Evolutionary conservation across 768 basidiomycete genomes (phyloP).

Genomic region (Mrakia hoshinonis): DNA sequence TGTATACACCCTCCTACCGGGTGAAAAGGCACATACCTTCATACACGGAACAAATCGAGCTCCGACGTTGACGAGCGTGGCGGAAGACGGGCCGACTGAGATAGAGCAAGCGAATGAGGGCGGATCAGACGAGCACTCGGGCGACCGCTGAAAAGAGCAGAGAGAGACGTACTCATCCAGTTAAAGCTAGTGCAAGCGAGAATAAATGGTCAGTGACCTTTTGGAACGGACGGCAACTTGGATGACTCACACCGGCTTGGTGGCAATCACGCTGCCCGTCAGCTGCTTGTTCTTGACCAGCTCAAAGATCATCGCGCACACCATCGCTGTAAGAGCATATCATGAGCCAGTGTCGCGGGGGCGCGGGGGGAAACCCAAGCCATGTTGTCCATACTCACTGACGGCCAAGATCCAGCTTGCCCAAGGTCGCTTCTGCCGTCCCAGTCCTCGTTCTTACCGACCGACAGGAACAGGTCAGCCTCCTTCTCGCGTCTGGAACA

Average conservation of each 20-base stretch:
- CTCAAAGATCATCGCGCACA: conserved; percentile 16
- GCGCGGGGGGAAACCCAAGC: neutral
- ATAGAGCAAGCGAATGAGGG: neutral
- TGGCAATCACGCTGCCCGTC: conserved; percentile 22
- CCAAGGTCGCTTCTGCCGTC: conserved; percentile 22
- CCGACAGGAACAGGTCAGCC: neutral
- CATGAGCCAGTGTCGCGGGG: too few species aligned
- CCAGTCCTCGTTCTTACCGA: conserved; percentile 5
- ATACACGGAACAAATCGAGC: conserved; percentile 29
- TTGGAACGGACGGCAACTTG: too few species aligned
- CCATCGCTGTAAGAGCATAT: conserved; percentile 2
- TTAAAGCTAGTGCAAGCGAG: conserved; percentile 3
- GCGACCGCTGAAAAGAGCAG: neutral
- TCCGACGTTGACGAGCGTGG: conserved; percentile 15
- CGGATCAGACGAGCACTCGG: neutral
- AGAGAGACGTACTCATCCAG: conserved; percentile 23
- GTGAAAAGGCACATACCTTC: neutral
- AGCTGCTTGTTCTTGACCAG: conserved; percentile 16
- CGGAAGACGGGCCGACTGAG: conserved; percentile 18
- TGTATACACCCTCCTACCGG: neutral
- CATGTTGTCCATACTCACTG: neutral
- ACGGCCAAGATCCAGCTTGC: conserved; percentile 3
- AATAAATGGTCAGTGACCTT: too few species aligned
- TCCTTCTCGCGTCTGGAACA: neutral
- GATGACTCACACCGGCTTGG: conserved; percentile 14